Conservation (phyloP, 2,329 filamentous ascomycete species). For the Dryadomyces quercivorus region DNA sequence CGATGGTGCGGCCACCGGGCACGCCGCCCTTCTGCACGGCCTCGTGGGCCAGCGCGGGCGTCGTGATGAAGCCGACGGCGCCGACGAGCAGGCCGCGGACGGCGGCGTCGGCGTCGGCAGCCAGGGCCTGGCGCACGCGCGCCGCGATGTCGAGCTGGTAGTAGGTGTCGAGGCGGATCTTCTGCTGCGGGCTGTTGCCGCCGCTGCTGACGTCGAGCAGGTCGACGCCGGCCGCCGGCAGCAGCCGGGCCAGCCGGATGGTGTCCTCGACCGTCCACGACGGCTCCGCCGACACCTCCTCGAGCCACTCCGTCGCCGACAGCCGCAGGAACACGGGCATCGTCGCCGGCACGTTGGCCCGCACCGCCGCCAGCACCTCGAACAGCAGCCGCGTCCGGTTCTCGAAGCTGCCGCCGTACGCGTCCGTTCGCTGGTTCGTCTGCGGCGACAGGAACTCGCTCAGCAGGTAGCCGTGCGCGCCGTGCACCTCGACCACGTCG, state of each 20-base stretch:
- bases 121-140: constrained; percentile 55
- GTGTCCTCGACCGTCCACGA: constrained; percentile 61
- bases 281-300: constrained; percentile 24
- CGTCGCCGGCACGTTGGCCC: constrained; percentile 36
- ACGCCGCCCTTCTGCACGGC: constrained; percentile 35
- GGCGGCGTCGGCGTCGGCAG: constrained; percentile 26
- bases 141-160: constrained; percentile 68
- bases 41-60: constrained; percentile 52
- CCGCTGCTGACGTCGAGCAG: constrained; percentile 72
- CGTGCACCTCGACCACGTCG: constrained; percentile 61
- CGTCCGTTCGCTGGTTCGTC: constrained; percentile 48
- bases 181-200: constrained; percentile 52
- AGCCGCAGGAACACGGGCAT: constrained; percentile 48
- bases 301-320: constrained; percentile 53
- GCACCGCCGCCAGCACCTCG: constrained; percentile 39
- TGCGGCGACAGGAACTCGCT: constrained; percentile 51
- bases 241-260: constrained; percentile 52
- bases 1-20: constrained; percentile 21
- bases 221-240: constrained; percentile 66
- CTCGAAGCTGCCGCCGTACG: constrained; percentile 53
- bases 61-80: constrained; percentile 62
- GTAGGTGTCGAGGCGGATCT: constrained; percentile 45
- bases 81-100: constrained; percentile 47
- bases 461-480: constrained; percentile 54
- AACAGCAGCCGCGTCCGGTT: constrained; percentile 51